A percentile compares a stretch with the other conserved stretches of the same genome.
Evolutionary conservation across 345 rosid genomes (phyloP).

Genomic region (Hypericum perforatum): DNA sequence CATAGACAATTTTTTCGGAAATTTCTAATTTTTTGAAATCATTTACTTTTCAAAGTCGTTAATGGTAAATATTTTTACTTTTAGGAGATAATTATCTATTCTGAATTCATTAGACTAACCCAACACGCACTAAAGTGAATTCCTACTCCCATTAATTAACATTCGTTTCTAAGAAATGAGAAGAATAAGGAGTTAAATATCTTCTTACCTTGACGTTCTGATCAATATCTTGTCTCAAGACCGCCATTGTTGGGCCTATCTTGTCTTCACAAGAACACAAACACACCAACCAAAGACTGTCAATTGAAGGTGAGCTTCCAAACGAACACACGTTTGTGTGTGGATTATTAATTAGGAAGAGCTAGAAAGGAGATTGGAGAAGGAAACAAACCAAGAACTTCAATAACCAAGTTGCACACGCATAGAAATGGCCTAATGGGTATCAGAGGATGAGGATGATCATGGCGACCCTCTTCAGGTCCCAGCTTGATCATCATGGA

Average conservation of each 20-base stretch:
- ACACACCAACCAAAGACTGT: slow-evolving; percentile 4
- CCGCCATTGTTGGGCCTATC: slow-evolving; percentile 96
- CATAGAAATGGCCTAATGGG: slow-evolving; percentile 60
- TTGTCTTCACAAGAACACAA: slow-evolving; percentile 51
- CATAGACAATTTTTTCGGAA: too few species aligned
- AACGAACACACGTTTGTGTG: background rate
- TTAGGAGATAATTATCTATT: too few species aligned
- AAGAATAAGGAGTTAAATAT: background rate
- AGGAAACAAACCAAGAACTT: slow-evolving; percentile 70
- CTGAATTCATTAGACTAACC: too few species aligned
- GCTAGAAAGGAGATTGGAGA: background rate
- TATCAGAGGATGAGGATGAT: slow-evolving; percentile 27
- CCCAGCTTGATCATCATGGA: slow-evolving; percentile 35
- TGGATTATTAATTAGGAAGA: background rate
- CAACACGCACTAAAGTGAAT: slow-evolving; percentile 3
- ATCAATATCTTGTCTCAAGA: slow-evolving; percentile 75
- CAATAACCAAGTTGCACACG: slow-evolving; percentile 56
- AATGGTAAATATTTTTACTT: too few species aligned
- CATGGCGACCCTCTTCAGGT: slow-evolving; percentile 16
- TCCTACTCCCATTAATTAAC: background rate
- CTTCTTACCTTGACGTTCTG: slow-evolving; percentile 65
- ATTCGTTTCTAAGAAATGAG: background rate
- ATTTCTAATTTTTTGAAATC: too few species aligned
- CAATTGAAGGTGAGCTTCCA: background rate
- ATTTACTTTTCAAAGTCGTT: too few species aligned